Conservation (phyloP, 192 early-diverging fungal genomes). For the Cladochytrium replicatum region DNA sequence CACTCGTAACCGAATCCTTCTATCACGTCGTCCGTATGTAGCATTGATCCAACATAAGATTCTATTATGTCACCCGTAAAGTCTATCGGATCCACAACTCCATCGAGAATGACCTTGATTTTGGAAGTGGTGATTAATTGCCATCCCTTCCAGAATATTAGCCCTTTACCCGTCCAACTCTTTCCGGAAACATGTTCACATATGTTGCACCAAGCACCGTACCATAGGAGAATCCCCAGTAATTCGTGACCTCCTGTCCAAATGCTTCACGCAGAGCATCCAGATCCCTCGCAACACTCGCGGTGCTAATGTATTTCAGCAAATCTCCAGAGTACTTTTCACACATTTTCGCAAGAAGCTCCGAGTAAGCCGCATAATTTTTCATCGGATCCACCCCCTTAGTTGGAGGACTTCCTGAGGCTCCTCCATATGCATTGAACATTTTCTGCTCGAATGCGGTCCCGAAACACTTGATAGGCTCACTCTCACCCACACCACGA, state of each 20-base stretch:
- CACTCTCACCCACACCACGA: slow-evolving; percentile 22
- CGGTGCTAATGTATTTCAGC: slow-evolving; percentile 27
- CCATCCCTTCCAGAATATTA: too few species aligned
- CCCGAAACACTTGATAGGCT: slow-evolving; percentile 15
- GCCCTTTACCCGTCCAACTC: slow-evolving; percentile 23
- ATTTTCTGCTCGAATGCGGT: too few species aligned
- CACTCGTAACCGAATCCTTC: slow-evolving; percentile 20
- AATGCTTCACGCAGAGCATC: slow-evolving; percentile 27
- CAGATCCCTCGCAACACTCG: slow-evolving; percentile 30
- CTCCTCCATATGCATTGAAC: too few species aligned
- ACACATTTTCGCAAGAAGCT: slow-evolving; percentile 9
- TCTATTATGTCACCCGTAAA: slow-evolving; percentile 4
- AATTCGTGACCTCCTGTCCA: slow-evolving; percentile 23
- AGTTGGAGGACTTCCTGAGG: background rate
- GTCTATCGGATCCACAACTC: slow-evolving; percentile 19
- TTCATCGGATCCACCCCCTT: background rate
- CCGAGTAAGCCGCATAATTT: background rate
- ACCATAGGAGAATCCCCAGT: slow-evolving; percentile 35
- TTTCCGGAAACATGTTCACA: slow-evolving; percentile 43
- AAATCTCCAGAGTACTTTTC: slow-evolving; percentile 14
- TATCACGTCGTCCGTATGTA: slow-evolving; percentile 16
- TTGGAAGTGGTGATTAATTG: too few species aligned
- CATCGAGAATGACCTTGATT: slow-evolving; percentile 39
- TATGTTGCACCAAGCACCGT: slow-evolving; percentile 31
- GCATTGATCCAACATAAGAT: too few species aligned